Conservation (phyloP, 225 moss, liverwort and hornwort species). For the Straminergon stramineum region DNA sequence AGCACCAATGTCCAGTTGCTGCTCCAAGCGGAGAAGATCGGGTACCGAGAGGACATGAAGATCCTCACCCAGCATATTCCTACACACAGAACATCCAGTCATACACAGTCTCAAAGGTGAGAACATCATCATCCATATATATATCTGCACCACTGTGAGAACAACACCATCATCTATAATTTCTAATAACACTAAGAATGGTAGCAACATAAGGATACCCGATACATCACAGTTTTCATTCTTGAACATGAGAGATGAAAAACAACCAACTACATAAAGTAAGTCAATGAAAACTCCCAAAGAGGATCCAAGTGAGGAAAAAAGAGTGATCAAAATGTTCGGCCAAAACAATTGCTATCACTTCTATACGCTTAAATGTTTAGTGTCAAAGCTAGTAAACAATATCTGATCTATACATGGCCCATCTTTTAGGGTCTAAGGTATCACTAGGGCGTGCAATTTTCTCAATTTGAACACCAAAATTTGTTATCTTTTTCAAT, state of each 20-base stretch:
- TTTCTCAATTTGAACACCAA: not conserved
- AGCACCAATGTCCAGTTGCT: slow-evolving; percentile 76
- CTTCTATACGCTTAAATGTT: not conserved
- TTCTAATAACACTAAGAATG: not conserved
- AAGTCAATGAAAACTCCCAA: not conserved
- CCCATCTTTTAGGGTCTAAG: not conserved
- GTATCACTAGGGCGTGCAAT: not conserved
- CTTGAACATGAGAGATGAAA: not conserved
- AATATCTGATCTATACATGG: not conserved
- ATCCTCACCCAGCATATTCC: slow-evolving; percentile 86
- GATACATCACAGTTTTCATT: not conserved
- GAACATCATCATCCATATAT: not conserved
- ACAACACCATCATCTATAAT: not conserved
- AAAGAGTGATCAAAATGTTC: not conserved
- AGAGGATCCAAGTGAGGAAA: not conserved
- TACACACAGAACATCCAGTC: not conserved
- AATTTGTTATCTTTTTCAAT: not conserved
- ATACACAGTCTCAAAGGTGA: not conserved
- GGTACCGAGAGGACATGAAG: slow-evolving; percentile 47
- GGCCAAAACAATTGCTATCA: not conserved
- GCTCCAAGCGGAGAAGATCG: slow-evolving; percentile 74
- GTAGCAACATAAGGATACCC: not conserved
- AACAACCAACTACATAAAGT: not conserved
- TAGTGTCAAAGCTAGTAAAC: not conserved
- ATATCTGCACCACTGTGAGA: not conserved